Base-by-base conservation (phyloP, 495 filamentous ascomycete species). In the Penicillium lagena region DNA sequence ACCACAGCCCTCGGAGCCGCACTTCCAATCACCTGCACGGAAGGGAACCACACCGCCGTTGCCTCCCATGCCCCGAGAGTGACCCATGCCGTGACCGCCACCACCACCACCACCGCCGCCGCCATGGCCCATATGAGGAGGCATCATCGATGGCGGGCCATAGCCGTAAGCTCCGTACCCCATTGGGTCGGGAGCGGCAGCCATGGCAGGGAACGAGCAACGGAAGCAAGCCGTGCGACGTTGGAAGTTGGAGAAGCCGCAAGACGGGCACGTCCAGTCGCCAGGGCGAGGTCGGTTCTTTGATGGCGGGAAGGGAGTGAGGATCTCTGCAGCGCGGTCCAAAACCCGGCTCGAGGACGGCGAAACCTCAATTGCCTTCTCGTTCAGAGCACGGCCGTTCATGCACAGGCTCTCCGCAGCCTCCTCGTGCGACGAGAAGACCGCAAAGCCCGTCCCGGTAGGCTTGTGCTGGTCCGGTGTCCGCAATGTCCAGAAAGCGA, bases 391-490 rank as follows among this genome's bases (percentile, higher is more conserved):
- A 45, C 93, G 87, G 35, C 93, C 93, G 54, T 98, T 98, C 93
- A 98, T 98, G 73, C 93, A 96, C 36, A 98, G 76, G 67, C 87
- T 94, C 61, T 98, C 93, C 14, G 93, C 93, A 41, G 89, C 89
- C 87, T 98, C 93, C 79, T 98, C 93, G 56, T 98, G 93, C 27
- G 91, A 96, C 41, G 93, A 96, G 61, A 98, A 98, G 29, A 97
- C 90, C 14, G 91, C 93, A 64, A 98, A 98, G 17, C 93, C 93
- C 35, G 90, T 90, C 13, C 93, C 93, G 7, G 91, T 97, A 13
- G 93, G 93, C 73, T 98, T 98, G 70, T 96, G 91, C 65, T 97
- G 93, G 64, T 98, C 93, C 9, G 93, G 93, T 14, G 93, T 97
- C 35, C 93, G 88, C 41, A 98, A 74, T 13, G 93, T 98, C 91